Percentiles rank a stretch among this genome's conserved stretches.
phyloP scores from a whole-genome alignment of 1,284 basidiomycete genomes.

The Coniferiporia sulphurascens region DNA sequence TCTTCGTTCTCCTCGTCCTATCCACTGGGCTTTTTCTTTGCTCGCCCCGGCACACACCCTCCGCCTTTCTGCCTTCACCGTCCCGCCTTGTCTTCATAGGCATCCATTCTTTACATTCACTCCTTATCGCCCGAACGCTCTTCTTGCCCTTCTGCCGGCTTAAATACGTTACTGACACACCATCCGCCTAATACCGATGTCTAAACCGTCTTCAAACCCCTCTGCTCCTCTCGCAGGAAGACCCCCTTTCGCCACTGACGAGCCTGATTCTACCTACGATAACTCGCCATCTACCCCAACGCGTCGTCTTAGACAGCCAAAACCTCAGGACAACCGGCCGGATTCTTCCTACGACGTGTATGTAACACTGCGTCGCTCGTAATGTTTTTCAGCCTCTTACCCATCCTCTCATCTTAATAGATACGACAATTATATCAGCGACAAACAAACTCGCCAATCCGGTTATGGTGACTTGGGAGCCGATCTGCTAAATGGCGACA shows the following conservation, averaged over 20 bases:
- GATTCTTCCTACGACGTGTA: slow-evolving; percentile 62
- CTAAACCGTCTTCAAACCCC: slow-evolving; percentile 16
- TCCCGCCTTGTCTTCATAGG: slow-evolving; percentile 13
- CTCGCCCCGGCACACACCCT: not conserved
- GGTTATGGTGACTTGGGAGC: slow-evolving; percentile 49
- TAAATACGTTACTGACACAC: slow-evolving; percentile 1
- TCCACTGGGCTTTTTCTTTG: not conserved
- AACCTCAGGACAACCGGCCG: slow-evolving; percentile 25
- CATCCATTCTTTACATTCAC: slow-evolving; percentile 16
- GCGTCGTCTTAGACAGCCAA: slow-evolving; percentile 28
- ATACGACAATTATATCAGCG: slow-evolving; percentile 56
- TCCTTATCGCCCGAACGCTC: not conserved
- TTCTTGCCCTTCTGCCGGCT: slow-evolving; percentile 1
- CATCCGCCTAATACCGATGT: not conserved
- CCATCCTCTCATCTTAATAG: slow-evolving; percentile 31
- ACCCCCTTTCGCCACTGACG: slow-evolving; percentile 66
- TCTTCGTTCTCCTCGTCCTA: not conserved
- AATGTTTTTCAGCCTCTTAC: slow-evolving; percentile 2
- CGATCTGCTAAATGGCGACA: slow-evolving; percentile 43
- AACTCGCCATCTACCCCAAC: slow-evolving; percentile 25
- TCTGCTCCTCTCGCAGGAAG: slow-evolving; percentile 50
- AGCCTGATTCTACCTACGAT: slow-evolving; percentile 56
- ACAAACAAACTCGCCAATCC: slow-evolving; percentile 41
- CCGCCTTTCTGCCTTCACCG: slow-evolving; percentile 3
- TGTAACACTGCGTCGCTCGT: slow-evolving; percentile 26